Conservation (phyloP, 2,329 filamentous ascomycete genomes). For the Teratosphaeriaceae sp. region DNA sequence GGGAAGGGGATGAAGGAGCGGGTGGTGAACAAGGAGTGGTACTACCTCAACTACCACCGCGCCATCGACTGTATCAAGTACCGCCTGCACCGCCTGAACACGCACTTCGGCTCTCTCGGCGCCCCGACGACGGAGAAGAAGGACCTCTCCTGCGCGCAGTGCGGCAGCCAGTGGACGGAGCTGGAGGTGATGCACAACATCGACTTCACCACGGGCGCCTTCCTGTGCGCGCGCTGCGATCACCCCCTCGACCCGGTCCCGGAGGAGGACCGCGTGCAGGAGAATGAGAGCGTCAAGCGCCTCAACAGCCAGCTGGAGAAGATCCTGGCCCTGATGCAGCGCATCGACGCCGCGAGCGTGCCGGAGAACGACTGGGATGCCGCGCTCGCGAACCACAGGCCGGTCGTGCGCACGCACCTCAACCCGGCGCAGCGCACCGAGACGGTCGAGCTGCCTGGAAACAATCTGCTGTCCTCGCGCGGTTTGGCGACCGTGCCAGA, state of each 20-base stretch:
- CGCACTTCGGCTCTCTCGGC: conserved; percentile 77
- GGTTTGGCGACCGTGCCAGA: conserved; percentile 30
- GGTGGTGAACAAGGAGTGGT: conserved; percentile 67
- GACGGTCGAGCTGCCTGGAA: conserved; percentile 27
- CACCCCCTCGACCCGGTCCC: conserved; percentile 55
- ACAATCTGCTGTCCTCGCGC: conserved; percentile 27
- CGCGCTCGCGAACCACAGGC: conserved; percentile 56
- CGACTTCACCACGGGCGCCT: conserved; percentile 50
- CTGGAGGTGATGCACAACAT: conserved; percentile 80
- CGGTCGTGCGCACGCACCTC: conserved; percentile 59
- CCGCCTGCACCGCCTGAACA: conserved; percentile 80
- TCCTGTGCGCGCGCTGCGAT: conserved; percentile 75
- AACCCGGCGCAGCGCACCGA: conserved; percentile 50
- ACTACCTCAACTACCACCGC: conserved; percentile 91
- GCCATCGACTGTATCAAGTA: conserved; percentile 97
- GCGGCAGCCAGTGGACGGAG: conserved; percentile 78
- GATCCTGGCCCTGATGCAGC: conserved; percentile 66
- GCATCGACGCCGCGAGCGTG: conserved; percentile 68
- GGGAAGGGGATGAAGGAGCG: too few species aligned
- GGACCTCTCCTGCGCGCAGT: conserved; percentile 78
- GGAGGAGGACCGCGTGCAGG: conserved; percentile 51
- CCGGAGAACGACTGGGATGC: conserved; percentile 67
- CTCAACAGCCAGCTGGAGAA: conserved; percentile 76
- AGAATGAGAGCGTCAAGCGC: conserved; percentile 59
- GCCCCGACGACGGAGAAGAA: conserved; percentile 77